These are phyloP conservation scores for Blastocystis sp. DNA, from an alignment of 352 stramenopile genomes.

Conservation along the genomic window DNA sequence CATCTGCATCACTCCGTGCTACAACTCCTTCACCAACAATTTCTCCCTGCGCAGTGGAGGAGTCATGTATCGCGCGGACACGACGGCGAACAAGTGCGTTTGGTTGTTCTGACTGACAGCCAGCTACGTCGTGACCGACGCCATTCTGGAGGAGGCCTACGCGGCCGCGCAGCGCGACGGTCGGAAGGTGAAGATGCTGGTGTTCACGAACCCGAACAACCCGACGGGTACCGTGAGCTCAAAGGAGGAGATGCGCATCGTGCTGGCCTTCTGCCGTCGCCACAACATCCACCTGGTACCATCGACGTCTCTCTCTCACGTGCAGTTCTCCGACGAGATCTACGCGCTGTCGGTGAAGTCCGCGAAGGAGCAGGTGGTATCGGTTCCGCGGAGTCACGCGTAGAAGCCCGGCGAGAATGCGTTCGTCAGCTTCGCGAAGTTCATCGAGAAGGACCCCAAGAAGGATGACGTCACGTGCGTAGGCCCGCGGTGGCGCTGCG, in stretches of 20 bases:
- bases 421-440: slow-evolving; percentile 27
- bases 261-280: slow-evolving; percentile 43
- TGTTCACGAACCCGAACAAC: slow-evolving; percentile 56
- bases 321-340: slow-evolving; percentile 48
- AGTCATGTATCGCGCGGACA: slow-evolving; percentile 4
- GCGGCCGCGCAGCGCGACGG: not conserved
- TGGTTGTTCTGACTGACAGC: not conserved
- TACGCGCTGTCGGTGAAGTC: slow-evolving; percentile 52
- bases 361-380: not conserved
- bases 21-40: slow-evolving; percentile 55
- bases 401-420: slow-evolving; percentile 27
- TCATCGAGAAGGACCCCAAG: slow-evolving; percentile 53
- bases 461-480: slow-evolving; percentile 50
- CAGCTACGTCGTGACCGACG: slow-evolving; percentile 43
- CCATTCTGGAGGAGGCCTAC: slow-evolving; percentile 25
- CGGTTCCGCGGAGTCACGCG: not conserved
- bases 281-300: slow-evolving; percentile 34
- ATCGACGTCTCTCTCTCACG: not conserved
- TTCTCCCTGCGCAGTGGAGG: slow-evolving; percentile 25
- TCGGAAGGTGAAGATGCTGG: slow-evolving; percentile 41
- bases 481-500: not conserved
- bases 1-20: slow-evolving; percentile 56
- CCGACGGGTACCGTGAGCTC: slow-evolving; percentile 43
- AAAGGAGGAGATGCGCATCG: slow-evolving; percentile 36
- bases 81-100: slow-evolving; percentile 13